A percentile compares a stretch with the other conserved stretches of the same genome.
These are phyloP conservation scores for Cyclocybe aegerita DNA, from an alignment of 768 basidiomycete genomes.

Conservation along the genomic window DNA sequence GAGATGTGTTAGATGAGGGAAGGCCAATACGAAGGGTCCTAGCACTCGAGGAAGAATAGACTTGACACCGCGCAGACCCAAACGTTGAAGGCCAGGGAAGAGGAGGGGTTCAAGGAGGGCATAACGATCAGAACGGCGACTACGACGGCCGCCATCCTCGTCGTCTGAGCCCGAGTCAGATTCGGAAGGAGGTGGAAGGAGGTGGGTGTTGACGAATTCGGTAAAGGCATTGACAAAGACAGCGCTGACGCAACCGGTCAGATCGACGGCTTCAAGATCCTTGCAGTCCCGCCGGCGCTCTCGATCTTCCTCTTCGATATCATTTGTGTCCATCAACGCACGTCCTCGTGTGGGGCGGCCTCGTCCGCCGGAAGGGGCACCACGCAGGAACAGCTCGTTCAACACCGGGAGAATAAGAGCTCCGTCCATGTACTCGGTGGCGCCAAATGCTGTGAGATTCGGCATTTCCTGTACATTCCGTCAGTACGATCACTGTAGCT, in stretches of 20 bases:
- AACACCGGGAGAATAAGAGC: slow-evolving; percentile 83
- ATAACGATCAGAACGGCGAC: slow-evolving; percentile 29
- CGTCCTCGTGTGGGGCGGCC: slow-evolving; percentile 71
- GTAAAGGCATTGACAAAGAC: slow-evolving; percentile 86
- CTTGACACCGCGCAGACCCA: slow-evolving; percentile 81
- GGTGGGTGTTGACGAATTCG: slow-evolving; percentile 75
- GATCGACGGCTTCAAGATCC: slow-evolving; percentile 84
- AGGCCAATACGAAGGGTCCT: slow-evolving; percentile 73
- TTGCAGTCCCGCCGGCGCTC: slow-evolving; percentile 72
- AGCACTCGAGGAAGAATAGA: slow-evolving; percentile 71
- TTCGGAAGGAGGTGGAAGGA: slow-evolving; percentile 39
- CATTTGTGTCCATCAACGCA: slow-evolving; percentile 44
- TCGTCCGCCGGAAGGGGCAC: slow-evolving; percentile 65
- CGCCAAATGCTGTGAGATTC: slow-evolving; percentile 85
- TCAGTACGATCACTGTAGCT: slow-evolving; percentile 11
- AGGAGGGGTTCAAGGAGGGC: slow-evolving; percentile 50
- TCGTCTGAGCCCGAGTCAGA: slow-evolving; percentile 42
- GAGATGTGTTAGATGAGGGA: slow-evolving; percentile 85
- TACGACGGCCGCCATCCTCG: slow-evolving; percentile 31
- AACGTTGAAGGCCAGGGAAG: slow-evolving; percentile 72
- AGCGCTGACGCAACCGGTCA: slow-evolving; percentile 92
- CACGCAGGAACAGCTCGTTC: slow-evolving; percentile 88
- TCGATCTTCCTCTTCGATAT: slow-evolving; percentile 74
- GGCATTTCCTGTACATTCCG: slow-evolving; percentile 70
- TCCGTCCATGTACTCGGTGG: slow-evolving; percentile 98